phyloP scores from a whole-genome alignment of 2,329 filamentous ascomycete species.

The Ceratocystis diversiconidia region DNA sequence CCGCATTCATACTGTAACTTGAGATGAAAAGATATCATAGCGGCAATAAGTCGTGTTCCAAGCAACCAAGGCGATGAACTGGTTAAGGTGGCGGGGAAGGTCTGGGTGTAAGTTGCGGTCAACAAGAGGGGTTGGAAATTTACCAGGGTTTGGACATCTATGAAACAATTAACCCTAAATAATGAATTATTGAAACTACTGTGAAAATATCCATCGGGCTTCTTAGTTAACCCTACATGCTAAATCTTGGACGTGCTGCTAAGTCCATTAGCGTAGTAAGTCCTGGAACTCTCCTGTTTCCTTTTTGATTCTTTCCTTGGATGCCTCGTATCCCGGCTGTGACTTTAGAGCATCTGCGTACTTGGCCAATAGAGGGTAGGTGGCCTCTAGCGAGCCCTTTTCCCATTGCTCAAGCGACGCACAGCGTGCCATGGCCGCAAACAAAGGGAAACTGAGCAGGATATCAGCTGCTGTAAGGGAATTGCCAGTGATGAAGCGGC shows the following conservation, averaged over 20 bases:
- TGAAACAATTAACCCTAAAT: not conserved
- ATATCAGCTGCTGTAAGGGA: constrained; percentile 39
- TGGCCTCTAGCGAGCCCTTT: constrained; percentile 14
- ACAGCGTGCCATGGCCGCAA: constrained; percentile 26
- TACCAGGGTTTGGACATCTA: not conserved
- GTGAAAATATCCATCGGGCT: not conserved
- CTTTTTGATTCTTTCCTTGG: constrained; percentile 35
- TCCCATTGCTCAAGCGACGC: constrained; percentile 10
- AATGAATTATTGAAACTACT: not conserved
- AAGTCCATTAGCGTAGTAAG: constrained; percentile 8
- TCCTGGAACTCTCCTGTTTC: constrained; percentile 31
- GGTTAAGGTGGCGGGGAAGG: not conserved
- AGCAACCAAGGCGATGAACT: not conserved
- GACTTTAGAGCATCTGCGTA: constrained; percentile 11
- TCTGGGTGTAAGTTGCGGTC: constrained; percentile 9
- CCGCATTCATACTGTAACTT: not conserved
- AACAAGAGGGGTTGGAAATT: not conserved
- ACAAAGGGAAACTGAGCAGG: constrained; percentile 38
- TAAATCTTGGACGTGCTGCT: not conserved
- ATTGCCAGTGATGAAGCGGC: constrained; percentile 35
- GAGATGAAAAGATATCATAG: constrained; percentile 9
- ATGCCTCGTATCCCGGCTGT: constrained; percentile 35
- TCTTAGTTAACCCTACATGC: not conserved
- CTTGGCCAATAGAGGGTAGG: constrained; percentile 10
- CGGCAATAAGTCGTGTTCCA: not conserved